Conservation (phyloP, 2,329 filamentous ascomycete species). For the Alternaria longipes region DNA sequence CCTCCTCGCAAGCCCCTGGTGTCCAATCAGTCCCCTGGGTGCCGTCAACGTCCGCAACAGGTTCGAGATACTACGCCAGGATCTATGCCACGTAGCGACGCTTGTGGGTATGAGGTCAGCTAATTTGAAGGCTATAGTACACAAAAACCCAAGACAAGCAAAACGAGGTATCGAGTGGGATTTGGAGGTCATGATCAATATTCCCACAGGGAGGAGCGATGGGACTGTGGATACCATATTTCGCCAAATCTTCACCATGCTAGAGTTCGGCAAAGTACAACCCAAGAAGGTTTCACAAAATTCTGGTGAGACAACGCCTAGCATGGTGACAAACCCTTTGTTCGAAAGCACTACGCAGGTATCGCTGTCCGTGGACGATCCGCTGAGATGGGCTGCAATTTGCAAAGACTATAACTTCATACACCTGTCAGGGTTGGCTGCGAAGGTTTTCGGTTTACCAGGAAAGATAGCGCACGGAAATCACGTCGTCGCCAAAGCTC, state of each 20-base stretch:
- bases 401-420: conserved; percentile 21
- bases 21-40: conserved; percentile 16
- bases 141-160: not conserved
- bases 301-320: not conserved
- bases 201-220: not conserved
- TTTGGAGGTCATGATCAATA: conserved; percentile 7
- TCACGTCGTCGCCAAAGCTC: conserved; percentile 10
- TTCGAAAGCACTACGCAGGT: not conserved
- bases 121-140: conserved; percentile 5
- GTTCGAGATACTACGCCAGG: conserved; percentile 11
- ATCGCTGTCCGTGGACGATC: conserved; percentile 5
- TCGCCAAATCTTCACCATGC: conserved; percentile 17
- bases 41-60: conserved; percentile 17
- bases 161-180: conserved; percentile 16
- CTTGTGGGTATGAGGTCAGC: conserved; percentile 1
- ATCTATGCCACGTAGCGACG: conserved; percentile 6
- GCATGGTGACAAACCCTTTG: not conserved
- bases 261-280: conserved; percentile 9
- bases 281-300: no score
- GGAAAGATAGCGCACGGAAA: conserved; percentile 18
- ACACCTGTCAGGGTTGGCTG: conserved; percentile 8
- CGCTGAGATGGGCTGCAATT: conserved; percentile 9
- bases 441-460: conserved; percentile 10
- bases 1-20: conserved; percentile 11
- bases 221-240: conserved; percentile 1